Base-by-base conservation (phyloP, 192 early-diverging fungal genomes). In the Podochytrium sp. region DNA sequence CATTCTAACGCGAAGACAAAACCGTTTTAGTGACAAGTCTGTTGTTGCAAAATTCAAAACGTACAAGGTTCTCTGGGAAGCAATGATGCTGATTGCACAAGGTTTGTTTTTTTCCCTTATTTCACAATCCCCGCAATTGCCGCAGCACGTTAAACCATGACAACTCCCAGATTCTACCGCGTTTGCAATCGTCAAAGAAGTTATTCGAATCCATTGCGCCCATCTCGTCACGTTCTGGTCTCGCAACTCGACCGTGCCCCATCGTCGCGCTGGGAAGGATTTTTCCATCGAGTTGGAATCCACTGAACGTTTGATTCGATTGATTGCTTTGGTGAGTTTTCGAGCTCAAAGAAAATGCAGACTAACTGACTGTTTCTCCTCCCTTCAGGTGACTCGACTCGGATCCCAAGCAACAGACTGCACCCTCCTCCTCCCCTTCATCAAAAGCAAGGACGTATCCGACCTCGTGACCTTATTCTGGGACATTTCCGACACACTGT, bases 11-110 rank as follows among this genome's bases (percentile, higher is more conserved):
- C 23, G n/a, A 23, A 4, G 18, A 6, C 18, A 6, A 27, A 23
- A 55, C 52, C 10, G 5, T 65, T 43, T 23, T 29, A 65, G 63
- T 14, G 63, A 65, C 27, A 40, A 40, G 20, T 3, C 6, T 29
- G 12, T 65, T 65, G 6, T 65, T 3, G 4, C 63, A 4, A 40
- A 43, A 7, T 65, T 65, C 27, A 65, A 65, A 27, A 65, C 6
- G 2, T 41, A 65, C 32, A 10, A 40, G 6, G 27, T 65, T 43
- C 43, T 65, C 4, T 65, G 63, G 63, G 42, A 47, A 5, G 3
- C 7, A 20, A 20, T 39, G 42, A 65, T 27, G 42, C 29, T 65
- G 3, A 39, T 65, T 40, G 63, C 63, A 3, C 12, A 65, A 43
- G 63, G 63, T 65, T 23, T 43, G 5, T 16, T 14, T 65, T 43